phyloP scores from a whole-genome alignment of 768 basidiomycete species.

The Suillus sp. region DNA sequence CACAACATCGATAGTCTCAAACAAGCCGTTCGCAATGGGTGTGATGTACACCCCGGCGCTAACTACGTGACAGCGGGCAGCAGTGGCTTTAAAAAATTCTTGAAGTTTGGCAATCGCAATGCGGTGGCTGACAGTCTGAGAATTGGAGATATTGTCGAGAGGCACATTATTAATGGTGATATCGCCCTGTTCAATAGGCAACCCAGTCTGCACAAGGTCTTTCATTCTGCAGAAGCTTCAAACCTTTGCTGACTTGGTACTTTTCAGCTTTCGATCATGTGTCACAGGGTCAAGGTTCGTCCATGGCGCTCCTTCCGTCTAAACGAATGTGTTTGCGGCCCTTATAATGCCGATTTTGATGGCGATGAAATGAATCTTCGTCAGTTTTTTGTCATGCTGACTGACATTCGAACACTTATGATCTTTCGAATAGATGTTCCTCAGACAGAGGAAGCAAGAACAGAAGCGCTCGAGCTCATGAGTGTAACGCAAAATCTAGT shows the following conservation, averaged over 20 bases:
- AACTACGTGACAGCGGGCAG: conserved; percentile 88
- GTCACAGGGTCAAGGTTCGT: conserved; percentile 92
- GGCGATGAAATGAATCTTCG: conserved; percentile 99
- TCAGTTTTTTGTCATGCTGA: conserved; percentile 40
- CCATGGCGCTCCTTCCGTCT: conserved; percentile 97
- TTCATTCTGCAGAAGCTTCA: conserved; percentile 11
- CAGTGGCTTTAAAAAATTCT: conserved; percentile 80
- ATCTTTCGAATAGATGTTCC: conserved; percentile 73
- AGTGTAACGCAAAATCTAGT: conserved; percentile 96
- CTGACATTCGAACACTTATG: conserved; percentile 3
- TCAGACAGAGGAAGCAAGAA: conserved; percentile 97
- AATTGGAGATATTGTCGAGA: conserved; percentile 91
- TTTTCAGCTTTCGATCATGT: conserved; percentile 94
- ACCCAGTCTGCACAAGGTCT: conserved; percentile 93
- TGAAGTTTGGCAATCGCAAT: conserved; percentile 82
- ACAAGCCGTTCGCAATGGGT: conserved; percentile 82
- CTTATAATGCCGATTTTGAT: conserved; percentile 99
- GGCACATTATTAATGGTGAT: conserved; percentile 94
- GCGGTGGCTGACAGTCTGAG: conserved; percentile 80
- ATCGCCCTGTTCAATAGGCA: conserved; percentile 98
- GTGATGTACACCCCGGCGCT: conserved; percentile 91
- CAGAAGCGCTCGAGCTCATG: conserved; percentile 97
- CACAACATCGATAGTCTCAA: conserved; percentile 84
- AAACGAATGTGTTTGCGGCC: conserved; percentile 99
- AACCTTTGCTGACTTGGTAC: conserved; percentile 13